Evolutionary conservation across 805 yeast genomes (phyloP), one percentile per base, ranked within the genome.

Genomic region (Lipomyces orientalis): DNA sequence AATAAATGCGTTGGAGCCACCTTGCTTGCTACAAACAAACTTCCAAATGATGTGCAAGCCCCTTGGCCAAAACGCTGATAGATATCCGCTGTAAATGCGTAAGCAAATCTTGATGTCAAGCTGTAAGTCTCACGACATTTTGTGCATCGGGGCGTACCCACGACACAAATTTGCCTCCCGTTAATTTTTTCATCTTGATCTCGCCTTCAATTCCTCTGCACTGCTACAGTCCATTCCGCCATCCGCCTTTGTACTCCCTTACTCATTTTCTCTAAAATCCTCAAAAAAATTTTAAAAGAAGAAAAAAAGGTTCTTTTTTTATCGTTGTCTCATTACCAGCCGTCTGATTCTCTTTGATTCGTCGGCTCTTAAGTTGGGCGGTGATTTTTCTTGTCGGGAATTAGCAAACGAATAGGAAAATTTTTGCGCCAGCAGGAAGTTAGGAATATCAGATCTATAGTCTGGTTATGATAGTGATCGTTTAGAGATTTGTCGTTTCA

Each of bases 281-380:
- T 43, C 65, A 64, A 67, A 67, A 67, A 67, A 67, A 64, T 56
- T 64, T 67, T 60, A 61, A 67, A 67, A 61, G 46, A 56, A 64
- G 34, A 29, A 37, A 67, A 67, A 67, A 64, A 55, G n/a, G 49
- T 14, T n/a, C 43, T 52, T 39, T 65, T 61, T 59, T 62, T 52
- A 37, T 56, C 14, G 56, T 64, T 35, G 35, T 31, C 31, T 39
- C 49, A 16, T 34, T 34, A 34, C 39, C 51, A 19, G 35, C 43
- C n/a, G 54, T 31, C 33, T 25, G 34, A 33, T 62, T 37, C 57
- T 49, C 29, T 37, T 39, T 51, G 33, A 37, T 55, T 37, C 61
- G 35, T 57, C 35, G 35, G 55, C 54, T 31, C 16, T 54, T 31
- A 12, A 8, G 6, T 22, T 61, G 22, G 29, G 51, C 54, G 43